Conservation (phyloP, 306 rosid genomes). For the Sicyos baderoa region DNA sequence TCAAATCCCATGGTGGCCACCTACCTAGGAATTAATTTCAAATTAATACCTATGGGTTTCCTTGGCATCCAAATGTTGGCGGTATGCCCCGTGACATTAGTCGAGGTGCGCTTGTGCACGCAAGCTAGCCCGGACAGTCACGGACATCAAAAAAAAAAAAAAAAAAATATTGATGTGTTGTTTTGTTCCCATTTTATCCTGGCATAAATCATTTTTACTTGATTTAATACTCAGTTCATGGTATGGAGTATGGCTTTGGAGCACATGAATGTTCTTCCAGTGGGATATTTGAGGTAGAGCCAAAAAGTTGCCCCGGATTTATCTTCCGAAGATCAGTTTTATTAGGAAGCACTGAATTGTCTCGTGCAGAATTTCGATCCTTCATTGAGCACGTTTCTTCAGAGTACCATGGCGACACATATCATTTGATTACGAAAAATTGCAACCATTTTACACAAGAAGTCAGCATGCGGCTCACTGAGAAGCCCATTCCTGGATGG, state of each 20-base stretch:
- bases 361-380: slow-evolving; percentile 55
- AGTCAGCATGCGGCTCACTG: slow-evolving; percentile 70
- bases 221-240: slow-evolving; percentile 55
- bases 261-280: slow-evolving; percentile 83
- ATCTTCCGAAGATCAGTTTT: slow-evolving; percentile 70
- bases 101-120: no score
- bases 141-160: no score
- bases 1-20: no score
- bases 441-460: slow-evolving; percentile 93
- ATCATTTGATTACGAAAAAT: slow-evolving; percentile 87
- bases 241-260: slow-evolving; percentile 82
- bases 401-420: slow-evolving; percentile 84
- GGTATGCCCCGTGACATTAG: no score
- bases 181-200: slow-evolving; percentile 17
- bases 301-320: slow-evolving; percentile 92
- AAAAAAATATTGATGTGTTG: background rate
- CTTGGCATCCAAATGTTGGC: no score
- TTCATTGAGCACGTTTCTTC: slow-evolving; percentile 71
- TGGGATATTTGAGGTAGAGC: slow-evolving; percentile 95
- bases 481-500: slow-evolving; percentile 91
- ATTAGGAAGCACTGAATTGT: slow-evolving; percentile 77
- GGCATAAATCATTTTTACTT: slow-evolving; percentile 24
- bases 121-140: no score
- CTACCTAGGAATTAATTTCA: no score
- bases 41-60: no score